These are phyloP conservation scores for Hypoxylon lienhwacheense DNA, from an alignment of 495 filamentous ascomycete species.

Conservation along the genomic window DNA sequence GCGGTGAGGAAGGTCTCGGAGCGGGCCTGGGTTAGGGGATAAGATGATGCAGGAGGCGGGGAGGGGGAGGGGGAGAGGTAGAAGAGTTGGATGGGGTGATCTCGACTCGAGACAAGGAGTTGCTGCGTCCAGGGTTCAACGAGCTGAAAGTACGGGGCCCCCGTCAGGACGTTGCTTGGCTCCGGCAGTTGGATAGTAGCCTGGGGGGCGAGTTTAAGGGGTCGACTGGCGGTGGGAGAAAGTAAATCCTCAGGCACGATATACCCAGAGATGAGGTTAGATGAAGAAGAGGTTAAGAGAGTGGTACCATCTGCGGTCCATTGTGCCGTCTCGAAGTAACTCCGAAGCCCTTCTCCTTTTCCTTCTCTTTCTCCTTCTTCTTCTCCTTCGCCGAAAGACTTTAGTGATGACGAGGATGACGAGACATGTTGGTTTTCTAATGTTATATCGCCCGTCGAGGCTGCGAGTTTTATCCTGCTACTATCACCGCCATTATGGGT, in stretches of 20 bases:
- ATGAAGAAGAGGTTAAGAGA: conserved; percentile 71
- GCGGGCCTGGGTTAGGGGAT: conserved; percentile 69
- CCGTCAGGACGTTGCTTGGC: conserved; percentile 68
- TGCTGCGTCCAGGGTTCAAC: conserved; percentile 66
- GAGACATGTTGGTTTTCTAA: not conserved
- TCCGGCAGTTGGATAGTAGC: conserved; percentile 62
- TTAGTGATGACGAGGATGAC: not conserved
- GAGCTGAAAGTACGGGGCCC: conserved; percentile 74
- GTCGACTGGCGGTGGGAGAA: conserved; percentile 44
- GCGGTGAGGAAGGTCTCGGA: conserved; percentile 81
- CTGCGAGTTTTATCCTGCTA: conserved; percentile 43
- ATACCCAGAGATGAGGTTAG: conserved; percentile 69
- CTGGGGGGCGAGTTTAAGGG: conserved; percentile 61
- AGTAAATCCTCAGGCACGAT: conserved; percentile 75
- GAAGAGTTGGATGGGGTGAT: conserved; percentile 76
- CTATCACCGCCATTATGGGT: conserved; percentile 12
- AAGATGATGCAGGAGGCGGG: conserved; percentile 56
- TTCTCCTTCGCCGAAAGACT: not conserved
- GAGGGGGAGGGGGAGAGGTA: conserved; percentile 35
- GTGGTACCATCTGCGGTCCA: conserved; percentile 83
- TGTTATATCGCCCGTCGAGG: conserved; percentile 45
- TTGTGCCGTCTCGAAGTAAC: conserved; percentile 57
- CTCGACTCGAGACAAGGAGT: conserved; percentile 65
- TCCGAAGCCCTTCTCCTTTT: conserved; percentile 32
- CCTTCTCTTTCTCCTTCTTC: too few relatives aligned